These are phyloP conservation scores for Pyrrhoderma noxium DNA, from an alignment of 1,284 basidiomycete genomes.

Conservation along the genomic window DNA sequence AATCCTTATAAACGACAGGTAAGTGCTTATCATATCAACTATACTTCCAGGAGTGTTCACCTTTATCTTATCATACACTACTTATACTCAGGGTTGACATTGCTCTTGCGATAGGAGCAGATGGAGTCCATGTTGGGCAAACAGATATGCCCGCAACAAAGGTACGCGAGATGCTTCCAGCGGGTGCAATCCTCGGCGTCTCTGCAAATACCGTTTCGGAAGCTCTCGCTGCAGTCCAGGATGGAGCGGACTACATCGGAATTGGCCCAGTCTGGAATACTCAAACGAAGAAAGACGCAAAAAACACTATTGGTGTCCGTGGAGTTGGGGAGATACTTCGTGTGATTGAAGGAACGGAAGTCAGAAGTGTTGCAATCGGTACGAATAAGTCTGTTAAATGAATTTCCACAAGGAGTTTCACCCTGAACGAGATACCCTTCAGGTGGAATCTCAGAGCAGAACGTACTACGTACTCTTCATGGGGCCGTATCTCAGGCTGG, in stretches of 20 bases:
- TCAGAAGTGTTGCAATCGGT: slow-evolving; percentile 83
- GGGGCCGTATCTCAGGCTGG: slow-evolving; percentile 55
- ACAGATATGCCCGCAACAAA: slow-evolving; percentile 74
- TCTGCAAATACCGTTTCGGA: slow-evolving; percentile 71
- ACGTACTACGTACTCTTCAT: slow-evolving; percentile 66
- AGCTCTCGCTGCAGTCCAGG: slow-evolving; percentile 46
- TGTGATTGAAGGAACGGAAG: slow-evolving; percentile 50
- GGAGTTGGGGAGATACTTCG: slow-evolving; percentile 62
- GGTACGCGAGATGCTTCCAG: slow-evolving; percentile 67
- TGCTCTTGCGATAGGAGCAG: slow-evolving; percentile 68
- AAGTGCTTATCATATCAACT: background rate
- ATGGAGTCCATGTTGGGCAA: slow-evolving; percentile 89
- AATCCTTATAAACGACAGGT: slow-evolving; percentile 79
- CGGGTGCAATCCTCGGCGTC: slow-evolving; percentile 72
- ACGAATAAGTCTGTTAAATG: slow-evolving; percentile 21
- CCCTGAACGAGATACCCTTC: slow-evolving; percentile 1
- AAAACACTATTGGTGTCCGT: slow-evolving; percentile 51
- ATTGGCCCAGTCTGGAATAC: slow-evolving; percentile 79
- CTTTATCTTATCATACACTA: too few relatives aligned
- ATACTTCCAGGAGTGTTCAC: background rate
- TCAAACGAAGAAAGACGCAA: slow-evolving; percentile 62
- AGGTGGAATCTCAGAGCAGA: slow-evolving; percentile 81
- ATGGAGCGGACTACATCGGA: slow-evolving; percentile 79
- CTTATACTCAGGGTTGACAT: slow-evolving; percentile 63
- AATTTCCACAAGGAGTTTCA: slow-evolving; percentile 1